A percentile compares a stretch with the other conserved stretches of the same genome.
Evolutionary conservation across 306 rosid species (phyloP).

Genomic region (Rosa chinensis): DNA sequence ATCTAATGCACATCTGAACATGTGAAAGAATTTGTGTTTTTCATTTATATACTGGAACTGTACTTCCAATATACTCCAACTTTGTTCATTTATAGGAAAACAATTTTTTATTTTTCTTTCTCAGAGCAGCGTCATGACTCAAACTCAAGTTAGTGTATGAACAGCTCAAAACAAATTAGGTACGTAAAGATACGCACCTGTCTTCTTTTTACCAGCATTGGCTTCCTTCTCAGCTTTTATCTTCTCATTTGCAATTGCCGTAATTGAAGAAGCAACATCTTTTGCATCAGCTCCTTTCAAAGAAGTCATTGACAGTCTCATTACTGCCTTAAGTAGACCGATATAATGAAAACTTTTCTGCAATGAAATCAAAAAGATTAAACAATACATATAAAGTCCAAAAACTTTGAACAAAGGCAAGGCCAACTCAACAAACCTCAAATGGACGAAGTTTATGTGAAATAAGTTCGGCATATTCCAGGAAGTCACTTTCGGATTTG

Average conservation of each 20-base stretch:
- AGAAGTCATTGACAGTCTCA: conserved; percentile 77
- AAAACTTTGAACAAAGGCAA: background rate
- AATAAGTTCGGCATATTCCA: conserved; percentile 88
- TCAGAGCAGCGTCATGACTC: background rate
- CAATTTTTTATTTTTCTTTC: background rate
- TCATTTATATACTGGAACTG: background rate
- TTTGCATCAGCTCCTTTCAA: conserved; percentile 94
- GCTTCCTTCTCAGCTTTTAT: conserved; percentile 89
- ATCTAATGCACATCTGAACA: background rate
- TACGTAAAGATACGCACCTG: conserved; percentile 41
- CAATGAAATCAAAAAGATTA: conserved; percentile 9
- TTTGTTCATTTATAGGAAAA: background rate
- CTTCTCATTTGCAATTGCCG: conserved; percentile 94
- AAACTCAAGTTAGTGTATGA: background rate
- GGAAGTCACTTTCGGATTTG: conserved; percentile 79
- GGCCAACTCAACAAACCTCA: conserved; percentile 49
- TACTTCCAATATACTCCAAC: background rate
- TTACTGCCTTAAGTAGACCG: conserved; percentile 66
- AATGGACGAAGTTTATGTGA: conserved; percentile 61
- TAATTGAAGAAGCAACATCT: conserved; percentile 80
- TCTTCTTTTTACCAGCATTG: conserved; percentile 85
- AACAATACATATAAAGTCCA: background rate
- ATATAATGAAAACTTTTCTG: conserved; percentile 91
- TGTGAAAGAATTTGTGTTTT: background rate
- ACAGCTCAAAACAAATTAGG: background rate